Evolutionary conservation across 768 basidiomycete species (phyloP).

Genomic region (Boletus vermiculosoides): DNA sequence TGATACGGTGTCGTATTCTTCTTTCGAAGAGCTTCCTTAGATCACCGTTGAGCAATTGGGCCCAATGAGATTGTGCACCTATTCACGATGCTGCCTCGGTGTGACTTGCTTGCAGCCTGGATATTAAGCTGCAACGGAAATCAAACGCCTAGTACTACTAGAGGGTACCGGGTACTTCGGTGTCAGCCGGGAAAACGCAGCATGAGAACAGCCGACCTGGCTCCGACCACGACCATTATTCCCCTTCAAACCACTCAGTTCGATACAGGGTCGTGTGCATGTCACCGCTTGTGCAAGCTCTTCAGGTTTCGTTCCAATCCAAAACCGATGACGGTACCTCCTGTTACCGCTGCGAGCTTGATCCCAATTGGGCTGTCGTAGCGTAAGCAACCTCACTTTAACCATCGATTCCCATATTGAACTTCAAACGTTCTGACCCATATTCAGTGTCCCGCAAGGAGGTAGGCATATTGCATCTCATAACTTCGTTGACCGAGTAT

Average conservation of each 20-base stretch:
- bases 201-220: not conserved
- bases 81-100: not conserved
- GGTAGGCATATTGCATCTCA: constrained; percentile 31
- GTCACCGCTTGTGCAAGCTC: constrained; percentile 23
- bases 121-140: not conserved
- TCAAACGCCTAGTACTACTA: not conserved
- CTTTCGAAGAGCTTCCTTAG: not conserved
- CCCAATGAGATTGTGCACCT: not conserved
- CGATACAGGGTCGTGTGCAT: not conserved
- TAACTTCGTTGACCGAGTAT: not conserved
- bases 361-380: constrained; percentile 45
- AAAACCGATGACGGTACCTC: constrained; percentile 20
- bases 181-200: not conserved
- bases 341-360: constrained; percentile 36
- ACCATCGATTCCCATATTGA: not conserved
- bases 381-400: constrained; percentile 34
- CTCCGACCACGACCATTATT: not conserved
- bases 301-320: constrained; percentile 21
- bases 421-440: not conserved
- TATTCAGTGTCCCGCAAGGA: constrained; percentile 51
- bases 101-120: not conserved
- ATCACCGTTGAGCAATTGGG: not conserved
- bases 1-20: not conserved
- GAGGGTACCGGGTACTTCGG: not conserved
- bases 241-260: not conserved